These are phyloP conservation scores for Spathaspora girioi DNA, from an alignment of 805 yeast species.

Conservation along the genomic window DNA sequence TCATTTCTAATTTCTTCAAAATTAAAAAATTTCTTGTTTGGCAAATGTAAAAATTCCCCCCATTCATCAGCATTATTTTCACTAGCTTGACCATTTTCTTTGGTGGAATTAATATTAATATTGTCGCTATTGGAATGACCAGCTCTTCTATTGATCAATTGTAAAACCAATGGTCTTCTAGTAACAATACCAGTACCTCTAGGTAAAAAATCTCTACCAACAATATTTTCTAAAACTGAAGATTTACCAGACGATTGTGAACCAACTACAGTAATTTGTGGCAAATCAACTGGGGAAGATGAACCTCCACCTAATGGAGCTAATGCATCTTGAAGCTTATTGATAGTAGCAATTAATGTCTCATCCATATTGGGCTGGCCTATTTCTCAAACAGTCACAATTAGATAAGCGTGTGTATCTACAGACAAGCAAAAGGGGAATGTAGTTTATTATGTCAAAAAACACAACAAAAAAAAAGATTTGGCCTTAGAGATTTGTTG, in stretches of 20 bases:
- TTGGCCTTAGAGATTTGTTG: not conserved
- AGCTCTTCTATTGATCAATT: constrained; percentile 65
- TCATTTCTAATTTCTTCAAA: constrained; percentile 87
- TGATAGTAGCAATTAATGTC: constrained; percentile 75
- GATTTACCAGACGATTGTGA: constrained; percentile 89
- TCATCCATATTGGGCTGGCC: constrained; percentile 62
- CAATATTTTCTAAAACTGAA: constrained; percentile 85
- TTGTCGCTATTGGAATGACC: constrained; percentile 28
- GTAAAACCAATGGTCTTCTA: constrained; percentile 80
- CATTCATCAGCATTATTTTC: constrained; percentile 84
- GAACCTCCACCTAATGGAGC: constrained; percentile 93
- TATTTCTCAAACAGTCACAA: no score
- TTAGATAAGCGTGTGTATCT: not conserved
- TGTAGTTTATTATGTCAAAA: no score
- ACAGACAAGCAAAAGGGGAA: not conserved
- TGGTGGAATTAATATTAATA: constrained; percentile 42
- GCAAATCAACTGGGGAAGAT: constrained; percentile 84
- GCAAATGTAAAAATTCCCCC: constrained; percentile 96
- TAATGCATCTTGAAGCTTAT: constrained; percentile 92
- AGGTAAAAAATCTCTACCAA: constrained; percentile 87
- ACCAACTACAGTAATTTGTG: constrained; percentile 94
- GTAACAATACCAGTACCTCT: constrained; percentile 93
- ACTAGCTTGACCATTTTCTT: constrained; percentile 45
- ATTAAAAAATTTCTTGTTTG: constrained; percentile 81
- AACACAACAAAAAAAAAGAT: not conserved